A percentile compares a stretch with the other conserved stretches of the same genome.
Conservation (phyloP, 2,329 filamentous ascomycete genomes). For the Trichoderma atrobrunneum region DNA sequence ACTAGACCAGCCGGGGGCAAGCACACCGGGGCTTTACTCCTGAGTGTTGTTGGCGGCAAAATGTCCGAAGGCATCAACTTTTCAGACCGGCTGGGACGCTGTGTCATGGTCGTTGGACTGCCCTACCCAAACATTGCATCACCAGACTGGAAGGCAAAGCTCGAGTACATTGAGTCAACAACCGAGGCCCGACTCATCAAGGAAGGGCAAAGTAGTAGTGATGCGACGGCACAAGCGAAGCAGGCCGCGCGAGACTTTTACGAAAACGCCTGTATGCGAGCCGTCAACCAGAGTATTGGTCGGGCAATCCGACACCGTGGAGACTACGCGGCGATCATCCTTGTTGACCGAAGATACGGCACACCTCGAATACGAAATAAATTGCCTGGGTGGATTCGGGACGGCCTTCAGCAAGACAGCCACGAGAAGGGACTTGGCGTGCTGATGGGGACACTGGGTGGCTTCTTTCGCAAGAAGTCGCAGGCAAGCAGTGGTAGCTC, state of each 20-base stretch:
- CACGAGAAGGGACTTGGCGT: slow-evolving; percentile 52
- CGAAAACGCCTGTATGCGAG: slow-evolving; percentile 93
- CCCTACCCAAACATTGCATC: slow-evolving; percentile 90
- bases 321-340: slow-evolving; percentile 87
- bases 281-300: slow-evolving; percentile 95
- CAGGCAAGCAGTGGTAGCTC: not conserved
- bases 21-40: slow-evolving; percentile 67
- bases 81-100: slow-evolving; percentile 82
- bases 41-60: slow-evolving; percentile 90
- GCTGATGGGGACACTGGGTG: slow-evolving; percentile 56
- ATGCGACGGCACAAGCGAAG: slow-evolving; percentile 40
- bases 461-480: slow-evolving; percentile 57
- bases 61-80: slow-evolving; percentile 99
- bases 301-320: slow-evolving; percentile 82
- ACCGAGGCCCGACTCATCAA: slow-evolving; percentile 38
- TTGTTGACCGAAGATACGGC: slow-evolving; percentile 80
- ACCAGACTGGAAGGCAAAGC: slow-evolving; percentile 89
- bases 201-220: slow-evolving; percentile 22
- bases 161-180: slow-evolving; percentile 76
- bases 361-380: slow-evolving; percentile 70
- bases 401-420: slow-evolving; percentile 56
- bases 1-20: slow-evolving; percentile 31
- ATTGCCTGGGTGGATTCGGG: slow-evolving; percentile 84
- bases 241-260: slow-evolving; percentile 74
- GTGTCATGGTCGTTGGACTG: slow-evolving; percentile 85